phyloP scores from a whole-genome alignment of 73 alveolate species.

The Paramecium biaurelia region DNA sequence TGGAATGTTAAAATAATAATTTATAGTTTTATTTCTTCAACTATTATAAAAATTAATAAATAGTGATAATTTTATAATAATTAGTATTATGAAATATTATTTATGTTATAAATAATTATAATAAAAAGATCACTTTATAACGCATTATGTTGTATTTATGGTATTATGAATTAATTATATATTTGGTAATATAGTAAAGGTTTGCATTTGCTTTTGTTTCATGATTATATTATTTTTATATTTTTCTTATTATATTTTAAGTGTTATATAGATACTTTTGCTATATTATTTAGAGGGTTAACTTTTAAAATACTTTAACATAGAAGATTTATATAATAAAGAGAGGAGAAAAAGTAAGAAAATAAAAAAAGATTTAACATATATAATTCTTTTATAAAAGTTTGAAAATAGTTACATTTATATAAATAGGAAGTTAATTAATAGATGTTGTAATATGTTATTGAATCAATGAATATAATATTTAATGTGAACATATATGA shows the following conservation, averaged over 20 bases:
- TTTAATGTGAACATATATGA: not conserved
- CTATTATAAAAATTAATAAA: no score
- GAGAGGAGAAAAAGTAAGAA: not conserved
- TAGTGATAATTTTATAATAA: not conserved
- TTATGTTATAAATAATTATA: not conserved
- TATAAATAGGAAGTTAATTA: not conserved
- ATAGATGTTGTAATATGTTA: not conserved
- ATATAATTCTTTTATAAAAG: not conserved
- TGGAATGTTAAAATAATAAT: not conserved
- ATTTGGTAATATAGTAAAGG: not conserved
- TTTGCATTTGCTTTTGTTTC: not conserved
- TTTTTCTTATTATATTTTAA: not conserved
- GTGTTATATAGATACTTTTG: not conserved
- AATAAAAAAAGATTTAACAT: not conserved
- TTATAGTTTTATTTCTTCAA: no score
- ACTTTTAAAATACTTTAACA: no score
- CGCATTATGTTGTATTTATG: not conserved
- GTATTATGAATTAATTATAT: not conserved
- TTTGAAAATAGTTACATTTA: not conserved
- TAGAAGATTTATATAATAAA: not conserved
- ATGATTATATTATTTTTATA: not conserved
- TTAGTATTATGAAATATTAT: not conserved
- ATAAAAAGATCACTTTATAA: not conserved
- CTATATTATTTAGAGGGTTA: no score
- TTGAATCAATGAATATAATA: not conserved